A percentile compares a stretch with the other conserved stretches of the same genome.
These are phyloP conservation scores for Hyaloscypha finlandica DNA, from an alignment of 495 filamentous ascomycete genomes.

Conservation along the genomic window DNA sequence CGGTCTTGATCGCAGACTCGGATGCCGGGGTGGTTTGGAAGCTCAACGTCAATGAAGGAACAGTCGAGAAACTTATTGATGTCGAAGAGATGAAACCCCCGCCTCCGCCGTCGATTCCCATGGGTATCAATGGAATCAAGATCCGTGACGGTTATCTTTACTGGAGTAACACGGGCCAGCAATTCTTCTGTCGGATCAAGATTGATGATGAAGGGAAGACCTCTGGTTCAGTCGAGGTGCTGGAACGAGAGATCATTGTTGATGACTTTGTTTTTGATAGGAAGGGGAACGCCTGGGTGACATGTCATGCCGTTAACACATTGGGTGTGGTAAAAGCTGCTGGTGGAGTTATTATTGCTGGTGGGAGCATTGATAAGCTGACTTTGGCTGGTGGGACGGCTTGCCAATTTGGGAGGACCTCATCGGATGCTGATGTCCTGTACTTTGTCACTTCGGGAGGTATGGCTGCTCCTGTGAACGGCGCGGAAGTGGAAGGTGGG, in stretches of 20 bases:
- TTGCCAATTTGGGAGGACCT: conserved; percentile 31
- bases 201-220: conserved; percentile 34
- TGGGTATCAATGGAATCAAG: conserved; percentile 41
- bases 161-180: conserved; percentile 38
- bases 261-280: conserved; percentile 38
- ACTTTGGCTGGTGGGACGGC: conserved; percentile 35
- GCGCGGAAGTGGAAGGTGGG: conserved; percentile 34
- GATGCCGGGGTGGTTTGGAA: conserved; percentile 40
- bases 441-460: conserved; percentile 34
- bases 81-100: conserved; percentile 23
- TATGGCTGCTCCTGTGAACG: conserved; percentile 35
- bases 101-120: not conserved
- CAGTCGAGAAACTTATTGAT: conserved; percentile 30
- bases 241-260: conserved; percentile 14
- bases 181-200: conserved; percentile 35
- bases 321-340: conserved; percentile 26
- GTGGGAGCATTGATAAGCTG: conserved; percentile 27
- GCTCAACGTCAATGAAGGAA: conserved; percentile 32
- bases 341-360: conserved; percentile 26
- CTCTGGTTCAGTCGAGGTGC: conserved; percentile 8
- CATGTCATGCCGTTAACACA: conserved; percentile 32
- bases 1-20: conserved; percentile 40
- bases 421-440: conserved; percentile 29
- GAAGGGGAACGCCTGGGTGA: conserved; percentile 33
- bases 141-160: conserved; percentile 37